Percentiles rank a stretch among this genome's conserved stretches.
phyloP scores from a whole-genome alignment of 306 rosid species.

The Malus sieversii region DNA sequence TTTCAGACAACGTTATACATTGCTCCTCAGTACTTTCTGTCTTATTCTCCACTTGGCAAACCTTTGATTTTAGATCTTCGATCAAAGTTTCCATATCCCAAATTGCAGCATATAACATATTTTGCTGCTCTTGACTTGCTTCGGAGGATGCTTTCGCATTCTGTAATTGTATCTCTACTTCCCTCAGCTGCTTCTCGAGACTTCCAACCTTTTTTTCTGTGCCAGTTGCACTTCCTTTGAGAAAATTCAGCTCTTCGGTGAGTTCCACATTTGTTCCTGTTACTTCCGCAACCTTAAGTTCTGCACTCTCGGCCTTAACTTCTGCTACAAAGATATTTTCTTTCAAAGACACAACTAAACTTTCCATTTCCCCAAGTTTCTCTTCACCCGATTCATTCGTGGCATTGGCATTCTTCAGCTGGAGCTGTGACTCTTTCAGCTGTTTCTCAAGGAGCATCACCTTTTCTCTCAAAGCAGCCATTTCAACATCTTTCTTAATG shows the following conservation, averaged over 20 bases:
- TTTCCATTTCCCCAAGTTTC: constrained; percentile 55
- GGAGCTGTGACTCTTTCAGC: constrained; percentile 32
- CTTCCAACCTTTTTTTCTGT: constrained; percentile 75
- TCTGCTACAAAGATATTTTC: constrained; percentile 53
- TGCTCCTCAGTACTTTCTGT: constrained; percentile 57
- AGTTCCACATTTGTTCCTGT: constrained; percentile 77
- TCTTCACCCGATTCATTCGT: constrained; percentile 43
- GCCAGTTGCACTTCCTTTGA: constrained; percentile 56
- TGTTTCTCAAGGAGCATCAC: constrained; percentile 48
- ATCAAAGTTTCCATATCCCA: constrained; percentile 98
- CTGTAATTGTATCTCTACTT: constrained; percentile 69
- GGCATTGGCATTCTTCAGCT: constrained; percentile 32
- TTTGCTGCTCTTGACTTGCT: constrained; percentile 96
- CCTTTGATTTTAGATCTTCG: constrained; percentile 91
- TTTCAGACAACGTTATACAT: constrained; percentile 52
- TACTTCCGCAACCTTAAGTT: constrained; percentile 64
- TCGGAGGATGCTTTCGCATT: constrained; percentile 75
- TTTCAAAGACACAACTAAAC: constrained; percentile 45
- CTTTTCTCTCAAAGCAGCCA: constrained; percentile 48
- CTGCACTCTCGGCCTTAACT: constrained; percentile 67
- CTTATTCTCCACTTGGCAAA: constrained; percentile 64
- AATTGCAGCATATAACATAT: constrained; percentile 89
- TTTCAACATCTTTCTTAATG: constrained; percentile 38
- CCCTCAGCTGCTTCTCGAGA: constrained; percentile 84
- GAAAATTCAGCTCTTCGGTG: constrained; percentile 78